Conservation (phyloP, 176 grass and related monocot genomes). For the Zizania latifolia region DNA sequence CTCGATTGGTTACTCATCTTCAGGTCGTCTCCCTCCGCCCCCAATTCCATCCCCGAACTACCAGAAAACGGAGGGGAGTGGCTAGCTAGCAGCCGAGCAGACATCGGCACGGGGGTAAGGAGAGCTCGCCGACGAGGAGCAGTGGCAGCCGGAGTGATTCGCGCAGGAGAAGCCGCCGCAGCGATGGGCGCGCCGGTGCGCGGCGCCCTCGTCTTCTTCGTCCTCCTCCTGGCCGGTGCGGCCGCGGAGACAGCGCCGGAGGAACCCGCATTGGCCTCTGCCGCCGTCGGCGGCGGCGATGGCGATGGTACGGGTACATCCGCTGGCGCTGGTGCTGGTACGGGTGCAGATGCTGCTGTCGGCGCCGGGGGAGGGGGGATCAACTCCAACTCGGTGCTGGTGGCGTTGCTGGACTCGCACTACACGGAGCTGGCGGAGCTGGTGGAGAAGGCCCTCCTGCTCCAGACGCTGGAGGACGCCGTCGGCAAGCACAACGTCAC, state of each 20-base stretch:
- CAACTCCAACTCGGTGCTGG: conserved; percentile 41
- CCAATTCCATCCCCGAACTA: not conserved
- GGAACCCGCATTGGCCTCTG: not conserved
- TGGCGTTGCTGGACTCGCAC: conserved; percentile 44
- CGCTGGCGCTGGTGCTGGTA: not conserved
- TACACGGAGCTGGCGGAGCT: conserved; percentile 55
- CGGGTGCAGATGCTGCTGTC: not conserved
- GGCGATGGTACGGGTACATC: not conserved
- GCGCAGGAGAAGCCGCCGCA: not conserved
- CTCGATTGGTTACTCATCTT: conserved; percentile 21
- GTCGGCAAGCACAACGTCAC: conserved; percentile 39
- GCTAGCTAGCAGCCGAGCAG: not conserved
- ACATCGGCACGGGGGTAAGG: too few species aligned
- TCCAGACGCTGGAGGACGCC: conserved; percentile 41
- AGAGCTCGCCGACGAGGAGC: not conserved
- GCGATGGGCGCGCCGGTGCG: conserved; percentile 45
- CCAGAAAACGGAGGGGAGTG: not conserved
- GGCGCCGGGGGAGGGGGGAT: not conserved
- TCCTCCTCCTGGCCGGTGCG: conserved; percentile 13
- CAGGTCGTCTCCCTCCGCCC: not conserved
- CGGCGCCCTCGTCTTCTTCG: conserved; percentile 43
- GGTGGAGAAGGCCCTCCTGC: conserved; percentile 44
- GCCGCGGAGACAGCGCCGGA: conserved; percentile 11
- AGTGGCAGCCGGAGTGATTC: not conserved
- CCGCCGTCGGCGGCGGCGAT: not conserved